phyloP scores from a whole-genome alignment of 129 eudicot genomes.

The Centaurea solstitialis region DNA sequence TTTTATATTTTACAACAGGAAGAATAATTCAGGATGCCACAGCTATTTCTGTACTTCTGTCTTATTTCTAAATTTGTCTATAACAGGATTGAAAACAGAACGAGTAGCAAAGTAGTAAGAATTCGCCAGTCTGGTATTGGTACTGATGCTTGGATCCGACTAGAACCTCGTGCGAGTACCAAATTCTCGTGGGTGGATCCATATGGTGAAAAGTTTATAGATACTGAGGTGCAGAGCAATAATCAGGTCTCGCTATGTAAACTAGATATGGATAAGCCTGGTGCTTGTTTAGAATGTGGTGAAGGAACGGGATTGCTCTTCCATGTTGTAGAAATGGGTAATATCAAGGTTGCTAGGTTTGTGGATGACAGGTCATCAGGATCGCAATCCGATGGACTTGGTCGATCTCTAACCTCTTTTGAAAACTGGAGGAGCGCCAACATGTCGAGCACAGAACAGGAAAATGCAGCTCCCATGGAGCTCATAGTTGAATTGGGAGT shows the following conservation, averaged over 20 bases:
- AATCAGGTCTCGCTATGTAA: constrained; percentile 34
- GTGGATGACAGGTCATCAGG: constrained; percentile 39
- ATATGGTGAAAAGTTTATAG: constrained; percentile 69
- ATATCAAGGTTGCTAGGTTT: constrained; percentile 72
- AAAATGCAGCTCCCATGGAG: constrained; percentile 70
- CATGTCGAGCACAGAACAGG: constrained; percentile 41
- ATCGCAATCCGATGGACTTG: constrained; percentile 37
- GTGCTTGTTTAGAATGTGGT: constrained; percentile 46
- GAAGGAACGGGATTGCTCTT: constrained; percentile 51
- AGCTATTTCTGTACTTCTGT: constrained; percentile 8
- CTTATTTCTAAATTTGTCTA: constrained; percentile 4
- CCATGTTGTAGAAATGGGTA: constrained; percentile 65
- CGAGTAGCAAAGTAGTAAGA: constrained; percentile 51
- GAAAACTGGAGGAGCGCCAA: constrained; percentile 53
- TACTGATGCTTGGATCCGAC: constrained; percentile 60
- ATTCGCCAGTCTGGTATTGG: constrained; percentile 82
- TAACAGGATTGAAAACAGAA: constrained; percentile 89
- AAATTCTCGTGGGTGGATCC: constrained; percentile 86
- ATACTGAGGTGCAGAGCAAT: constrained; percentile 47
- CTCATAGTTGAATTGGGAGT: constrained; percentile 83
- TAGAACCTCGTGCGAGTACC: constrained; percentile 71
- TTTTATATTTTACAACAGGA: background rate
- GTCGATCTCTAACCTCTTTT: constrained; percentile 37
- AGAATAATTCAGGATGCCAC: background rate
- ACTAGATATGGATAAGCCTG: constrained; percentile 61